phyloP scores from a whole-genome alignment of 257 asterid genomes.

The Gentiana dahurica region DNA sequence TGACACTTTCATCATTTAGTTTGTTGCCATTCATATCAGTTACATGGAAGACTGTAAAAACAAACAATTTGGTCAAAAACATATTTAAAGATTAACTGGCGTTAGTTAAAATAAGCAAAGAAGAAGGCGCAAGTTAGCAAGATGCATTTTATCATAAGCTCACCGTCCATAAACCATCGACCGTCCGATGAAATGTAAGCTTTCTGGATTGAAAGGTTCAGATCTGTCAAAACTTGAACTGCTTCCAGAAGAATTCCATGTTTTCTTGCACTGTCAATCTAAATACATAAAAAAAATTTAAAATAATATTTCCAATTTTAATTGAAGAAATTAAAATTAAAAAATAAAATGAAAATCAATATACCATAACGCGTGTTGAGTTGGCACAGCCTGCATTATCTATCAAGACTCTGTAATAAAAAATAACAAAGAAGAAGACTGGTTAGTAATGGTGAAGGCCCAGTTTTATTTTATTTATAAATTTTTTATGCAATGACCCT shows the following conservation, averaged over 20 bases:
- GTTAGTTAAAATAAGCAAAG: constrained; percentile 1
- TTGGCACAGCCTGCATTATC: constrained; percentile 87
- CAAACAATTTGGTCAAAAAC: background rate
- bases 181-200: constrained; percentile 95
- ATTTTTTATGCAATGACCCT: background rate
- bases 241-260: constrained; percentile 94
- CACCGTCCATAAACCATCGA: constrained; percentile 99
- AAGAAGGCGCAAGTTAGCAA: constrained; percentile 11
- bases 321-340: constrained; percentile 1
- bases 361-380: constrained; percentile 88
- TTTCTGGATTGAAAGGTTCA: constrained; percentile 82
- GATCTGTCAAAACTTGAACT: constrained; percentile 86
- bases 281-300: background rate
- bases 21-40: constrained; percentile 87
- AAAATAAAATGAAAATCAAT: background rate
- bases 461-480: constrained; percentile 7
- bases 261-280: constrained; percentile 90
- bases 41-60: constrained; percentile 89
- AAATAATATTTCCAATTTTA: background rate
- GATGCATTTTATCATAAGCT: constrained; percentile 10
- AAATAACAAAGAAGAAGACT: constrained; percentile 8
- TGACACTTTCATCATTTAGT: constrained; percentile 73
- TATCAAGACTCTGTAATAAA: constrained; percentile 69
- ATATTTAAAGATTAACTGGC: background rate
- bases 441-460: constrained; percentile 24